These are phyloP conservation scores for Globisporangium sylvaticum DNA, from an alignment of 352 stramenopile species.

Conservation along the genomic window DNA sequence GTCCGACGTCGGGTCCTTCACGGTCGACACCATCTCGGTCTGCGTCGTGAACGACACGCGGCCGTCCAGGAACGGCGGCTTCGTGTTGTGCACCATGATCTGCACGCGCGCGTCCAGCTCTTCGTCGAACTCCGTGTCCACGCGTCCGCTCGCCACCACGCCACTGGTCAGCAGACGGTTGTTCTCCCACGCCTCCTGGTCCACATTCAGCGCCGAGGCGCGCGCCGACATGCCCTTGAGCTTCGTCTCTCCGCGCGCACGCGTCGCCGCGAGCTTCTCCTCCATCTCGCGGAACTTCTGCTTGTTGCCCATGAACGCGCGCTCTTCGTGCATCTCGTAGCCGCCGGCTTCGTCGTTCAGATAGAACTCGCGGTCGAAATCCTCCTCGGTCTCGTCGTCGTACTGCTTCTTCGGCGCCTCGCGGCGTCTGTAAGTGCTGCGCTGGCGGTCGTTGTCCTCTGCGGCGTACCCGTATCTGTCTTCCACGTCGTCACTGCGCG, in stretches of 20 bases:
- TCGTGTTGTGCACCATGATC: slow-evolving; percentile 97
- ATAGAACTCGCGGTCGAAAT: slow-evolving; percentile 96
- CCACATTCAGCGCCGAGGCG: slow-evolving; percentile 90
- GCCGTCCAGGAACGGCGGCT: slow-evolving; percentile 96
- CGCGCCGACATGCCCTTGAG: slow-evolving; percentile 87
- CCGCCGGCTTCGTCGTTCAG: slow-evolving; percentile 87
- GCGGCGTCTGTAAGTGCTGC: slow-evolving; percentile 7
- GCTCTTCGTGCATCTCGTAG: slow-evolving; percentile 50
- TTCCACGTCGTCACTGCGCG: background rate
- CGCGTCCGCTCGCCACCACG: slow-evolving; percentile 73
- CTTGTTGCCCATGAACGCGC: slow-evolving; percentile 90
- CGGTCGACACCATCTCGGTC: slow-evolving; percentile 92
- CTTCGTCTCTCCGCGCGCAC: slow-evolving; percentile 84
- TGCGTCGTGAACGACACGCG: slow-evolving; percentile 94
- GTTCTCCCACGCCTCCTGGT: slow-evolving; percentile 98
- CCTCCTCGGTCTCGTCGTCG: slow-evolving; percentile 81
- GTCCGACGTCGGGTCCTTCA: slow-evolving; percentile 94
- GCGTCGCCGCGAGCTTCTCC: slow-evolving; percentile 80
- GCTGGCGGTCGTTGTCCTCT: slow-evolving; percentile 12
- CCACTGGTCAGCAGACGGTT: slow-evolving; percentile 95
- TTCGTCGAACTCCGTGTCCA: slow-evolving; percentile 89
- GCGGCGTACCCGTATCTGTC: slow-evolving; percentile 14
- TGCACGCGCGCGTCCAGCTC: slow-evolving; percentile 94
- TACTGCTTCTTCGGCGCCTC: slow-evolving; percentile 72
- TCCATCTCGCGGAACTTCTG: slow-evolving; percentile 91